phyloP scores from a whole-genome alignment of 441 rosid species.

The Brassica balearica region DNA sequence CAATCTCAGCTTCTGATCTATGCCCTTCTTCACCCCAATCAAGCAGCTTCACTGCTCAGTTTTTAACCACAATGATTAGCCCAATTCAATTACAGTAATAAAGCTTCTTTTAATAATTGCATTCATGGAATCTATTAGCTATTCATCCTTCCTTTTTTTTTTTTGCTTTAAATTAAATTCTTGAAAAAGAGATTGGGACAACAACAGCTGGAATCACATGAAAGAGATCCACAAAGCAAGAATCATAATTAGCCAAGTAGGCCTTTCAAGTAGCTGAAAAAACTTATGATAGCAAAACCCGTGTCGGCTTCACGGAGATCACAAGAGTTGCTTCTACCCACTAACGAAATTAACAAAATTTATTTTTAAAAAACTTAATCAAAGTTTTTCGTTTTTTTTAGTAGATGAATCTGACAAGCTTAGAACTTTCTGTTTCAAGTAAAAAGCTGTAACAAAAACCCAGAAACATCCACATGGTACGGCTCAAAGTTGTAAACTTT shows the following conservation, averaged over 20 bases:
- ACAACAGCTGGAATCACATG: constrained; percentile 61
- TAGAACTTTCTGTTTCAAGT: constrained; percentile 1
- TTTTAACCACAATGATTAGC: constrained; percentile 31
- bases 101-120: constrained; percentile 22
- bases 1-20: constrained; percentile 87
- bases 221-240: constrained; percentile 51
- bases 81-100: constrained; percentile 17
- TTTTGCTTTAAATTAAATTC: constrained; percentile 21
- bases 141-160: neutral
- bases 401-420: constrained; percentile 27
- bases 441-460: constrained; percentile 12
- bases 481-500: neutral
- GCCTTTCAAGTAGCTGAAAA: constrained; percentile 39
- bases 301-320: constrained; percentile 61
- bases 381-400: neutral
- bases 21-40: constrained; percentile 99
- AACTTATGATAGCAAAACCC: constrained; percentile 54
- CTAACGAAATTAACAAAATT: constrained; percentile 40
- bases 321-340: constrained; percentile 48
- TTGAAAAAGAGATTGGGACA: constrained; percentile 35
- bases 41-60: constrained; percentile 78
- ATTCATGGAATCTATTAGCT: constrained; percentile 26
- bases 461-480: neutral
- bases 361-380: neutral
- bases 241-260: constrained; percentile 49